phyloP scores from a whole-genome alignment of 75 land plant genomes.

The Gnetum montanum region DNA sequence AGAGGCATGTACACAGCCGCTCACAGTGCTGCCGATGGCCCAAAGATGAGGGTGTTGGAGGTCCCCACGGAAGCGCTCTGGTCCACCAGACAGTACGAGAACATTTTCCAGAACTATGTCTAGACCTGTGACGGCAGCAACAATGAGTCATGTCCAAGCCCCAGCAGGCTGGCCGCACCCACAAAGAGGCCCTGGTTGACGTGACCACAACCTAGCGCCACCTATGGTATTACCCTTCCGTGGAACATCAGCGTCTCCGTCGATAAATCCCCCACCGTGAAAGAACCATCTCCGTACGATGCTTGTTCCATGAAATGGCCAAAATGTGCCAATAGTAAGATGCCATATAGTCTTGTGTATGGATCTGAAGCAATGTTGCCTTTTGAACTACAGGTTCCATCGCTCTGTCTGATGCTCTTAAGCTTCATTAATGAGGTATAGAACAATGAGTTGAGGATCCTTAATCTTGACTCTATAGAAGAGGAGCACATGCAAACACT shows the following conservation, averaged over 20 bases:
- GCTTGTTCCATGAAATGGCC: constrained; percentile 61
- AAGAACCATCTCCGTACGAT: constrained; percentile 74
- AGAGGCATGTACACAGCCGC: constrained; percentile 40
- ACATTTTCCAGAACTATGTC: constrained; percentile 30
- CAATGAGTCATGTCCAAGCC: constrained; percentile 55
- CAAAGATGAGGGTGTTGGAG: constrained; percentile 42
- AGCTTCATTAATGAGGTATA: too few species aligned
- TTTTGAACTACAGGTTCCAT: too few species aligned
- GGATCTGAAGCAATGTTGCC: too few species aligned
- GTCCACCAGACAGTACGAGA: constrained; percentile 84
- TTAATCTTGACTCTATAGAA: too few species aligned
- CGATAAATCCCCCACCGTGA: constrained; percentile 60
- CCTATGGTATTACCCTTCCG: constrained; percentile 6
- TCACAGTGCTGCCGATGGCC: constrained; percentile 28
- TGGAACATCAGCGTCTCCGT: constrained; percentile 58
- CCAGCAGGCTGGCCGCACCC: constrained; percentile 73
- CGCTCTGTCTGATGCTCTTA: too few species aligned
- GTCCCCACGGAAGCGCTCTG: constrained; percentile 21
- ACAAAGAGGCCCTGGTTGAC: constrained; percentile 75
- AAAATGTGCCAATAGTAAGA: too few species aligned
- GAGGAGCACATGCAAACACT: too few species aligned
- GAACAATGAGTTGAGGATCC: too few species aligned
- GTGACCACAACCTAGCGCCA: constrained; percentile 82
- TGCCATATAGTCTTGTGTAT: too few species aligned
- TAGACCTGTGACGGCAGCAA: constrained; percentile 67